phyloP scores from a whole-genome alignment of 192 early-diverging fungal genomes.

The Backusella tuberculispora region DNA sequence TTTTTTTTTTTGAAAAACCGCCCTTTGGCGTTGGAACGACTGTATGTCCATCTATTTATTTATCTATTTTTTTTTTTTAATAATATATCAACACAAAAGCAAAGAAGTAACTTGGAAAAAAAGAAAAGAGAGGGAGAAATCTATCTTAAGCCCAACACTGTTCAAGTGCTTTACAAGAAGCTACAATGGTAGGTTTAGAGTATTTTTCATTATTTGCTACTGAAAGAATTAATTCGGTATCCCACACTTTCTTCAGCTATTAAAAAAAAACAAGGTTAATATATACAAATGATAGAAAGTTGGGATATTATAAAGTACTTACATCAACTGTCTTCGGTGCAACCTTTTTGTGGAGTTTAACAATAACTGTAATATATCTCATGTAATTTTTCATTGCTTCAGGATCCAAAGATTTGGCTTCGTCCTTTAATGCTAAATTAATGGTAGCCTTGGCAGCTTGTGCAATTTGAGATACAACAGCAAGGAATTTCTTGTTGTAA shows the following conservation, averaged over 20 bases:
- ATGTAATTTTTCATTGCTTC: conserved; percentile 13
- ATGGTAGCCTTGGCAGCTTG: background rate
- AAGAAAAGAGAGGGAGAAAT: background rate
- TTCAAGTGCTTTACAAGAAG: conserved; percentile 18
- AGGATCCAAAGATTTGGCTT: background rate
- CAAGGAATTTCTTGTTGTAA: background rate
- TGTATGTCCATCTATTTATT: background rate
- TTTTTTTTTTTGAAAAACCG: too few relatives aligned
- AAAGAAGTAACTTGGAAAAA: background rate
- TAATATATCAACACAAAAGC: conserved; percentile 14
- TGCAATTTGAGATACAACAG: background rate
- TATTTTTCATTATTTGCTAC: conserved; percentile 12
- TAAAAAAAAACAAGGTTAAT: conserved; percentile 1
- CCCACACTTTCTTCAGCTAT: conserved; percentile 21
- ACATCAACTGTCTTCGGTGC: conserved; percentile 15
- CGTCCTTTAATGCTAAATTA: conserved; percentile 10
- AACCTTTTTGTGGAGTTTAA: conserved; percentile 18
- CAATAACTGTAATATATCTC: conserved; percentile 13
- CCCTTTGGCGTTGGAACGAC: too few relatives aligned
- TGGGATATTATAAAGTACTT: background rate
- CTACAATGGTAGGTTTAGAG: conserved; percentile 8
- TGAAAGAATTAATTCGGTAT: conserved; percentile 14
- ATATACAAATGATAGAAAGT: background rate
- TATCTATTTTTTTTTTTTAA: background rate
- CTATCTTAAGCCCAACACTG: conserved; percentile 17